Conservation (phyloP, 352 stramenopile genomes). For the Hyaloperonospora brassicae region DNA sequence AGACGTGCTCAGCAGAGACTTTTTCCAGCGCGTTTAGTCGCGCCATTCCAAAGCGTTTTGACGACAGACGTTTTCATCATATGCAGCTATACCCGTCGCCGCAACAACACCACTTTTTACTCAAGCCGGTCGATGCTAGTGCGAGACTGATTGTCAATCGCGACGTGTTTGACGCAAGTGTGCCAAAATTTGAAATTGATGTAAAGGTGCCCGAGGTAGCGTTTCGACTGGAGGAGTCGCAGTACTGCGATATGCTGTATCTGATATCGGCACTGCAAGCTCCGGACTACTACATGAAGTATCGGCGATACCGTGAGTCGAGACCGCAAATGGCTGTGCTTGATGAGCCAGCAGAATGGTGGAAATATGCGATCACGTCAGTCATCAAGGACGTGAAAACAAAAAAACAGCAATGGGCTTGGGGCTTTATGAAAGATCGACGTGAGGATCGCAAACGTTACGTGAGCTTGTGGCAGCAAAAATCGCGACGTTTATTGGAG, state of each 20-base stretch:
- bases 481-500: conserved; percentile 24
- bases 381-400: conserved; percentile 47
- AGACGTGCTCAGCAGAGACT: conserved; percentile 62
- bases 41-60: conserved; percentile 78
- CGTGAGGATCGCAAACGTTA: conserved; percentile 72
- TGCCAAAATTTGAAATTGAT: conserved; percentile 79
- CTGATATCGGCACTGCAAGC: conserved; percentile 62
- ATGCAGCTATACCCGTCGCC: conserved; percentile 64
- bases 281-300: conserved; percentile 68
- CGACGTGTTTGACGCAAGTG: conserved; percentile 62
- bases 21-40: conserved; percentile 71
- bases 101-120: conserved; percentile 76
- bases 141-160: conserved; percentile 77
- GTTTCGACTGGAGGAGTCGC: conserved; percentile 75
- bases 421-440: conserved; percentile 76
- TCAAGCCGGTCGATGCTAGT: conserved; percentile 77
- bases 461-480: conserved; percentile 53
- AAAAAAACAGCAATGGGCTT: conserved; percentile 72
- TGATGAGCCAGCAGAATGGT: conserved; percentile 61
- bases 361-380: conserved; percentile 68
- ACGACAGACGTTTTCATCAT: conserved; percentile 54
- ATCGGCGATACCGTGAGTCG: conserved; percentile 63
- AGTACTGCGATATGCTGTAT: conserved; percentile 85
- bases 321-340: conserved; percentile 48
- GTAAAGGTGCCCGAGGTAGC: conserved; percentile 71